A percentile compares a stretch with the other conserved stretches of the same genome.
Conservation (phyloP, 163 green algal genomes). For the Scenedesmus sp. region DNA sequence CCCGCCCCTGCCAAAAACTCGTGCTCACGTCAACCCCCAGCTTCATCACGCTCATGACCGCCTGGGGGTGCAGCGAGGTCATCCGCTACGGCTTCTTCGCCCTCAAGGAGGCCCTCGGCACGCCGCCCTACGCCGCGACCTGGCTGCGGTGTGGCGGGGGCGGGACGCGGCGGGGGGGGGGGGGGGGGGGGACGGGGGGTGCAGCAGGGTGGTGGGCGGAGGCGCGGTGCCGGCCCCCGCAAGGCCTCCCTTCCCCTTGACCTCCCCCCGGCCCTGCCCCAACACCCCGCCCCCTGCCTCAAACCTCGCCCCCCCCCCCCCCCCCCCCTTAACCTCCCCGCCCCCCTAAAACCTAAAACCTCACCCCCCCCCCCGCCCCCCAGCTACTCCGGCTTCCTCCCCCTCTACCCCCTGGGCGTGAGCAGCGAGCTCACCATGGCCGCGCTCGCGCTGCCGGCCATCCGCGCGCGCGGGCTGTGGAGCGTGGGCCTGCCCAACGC, state of each 20-base stretch:
- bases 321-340: too few relatives aligned
- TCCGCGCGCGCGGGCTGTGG: slow-evolving; percentile 57
- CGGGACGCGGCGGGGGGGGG: too few relatives aligned
- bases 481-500: slow-evolving; percentile 85
- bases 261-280: too few relatives aligned
- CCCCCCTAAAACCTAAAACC: too few relatives aligned
- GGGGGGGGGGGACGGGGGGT: too few relatives aligned
- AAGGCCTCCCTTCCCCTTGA: too few relatives aligned
- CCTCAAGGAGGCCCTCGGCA: slow-evolving; percentile 76
- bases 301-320: too few relatives aligned
- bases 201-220: too few relatives aligned
- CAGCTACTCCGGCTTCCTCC: slow-evolving; percentile 90
- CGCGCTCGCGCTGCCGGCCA: slow-evolving; percentile 75
- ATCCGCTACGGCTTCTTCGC: slow-evolving; percentile 95
- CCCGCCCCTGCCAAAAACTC: too few relatives aligned
- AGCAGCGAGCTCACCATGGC: slow-evolving; percentile 87
- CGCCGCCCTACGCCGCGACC: slow-evolving; percentile 67
- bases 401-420: slow-evolving; percentile 95
- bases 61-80: slow-evolving; percentile 89
- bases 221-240: too few relatives aligned
- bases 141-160: slow-evolving; percentile 16
- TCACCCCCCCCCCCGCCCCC: neutral
- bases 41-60: slow-evolving; percentile 80
- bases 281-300: too few relatives aligned
- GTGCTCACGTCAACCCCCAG: too few relatives aligned